Evolutionary conservation across 2,329 filamentous ascomycete species (phyloP), one percentile per base, ranked within the genome.

Genomic region (Exophiala sp.): DNA sequence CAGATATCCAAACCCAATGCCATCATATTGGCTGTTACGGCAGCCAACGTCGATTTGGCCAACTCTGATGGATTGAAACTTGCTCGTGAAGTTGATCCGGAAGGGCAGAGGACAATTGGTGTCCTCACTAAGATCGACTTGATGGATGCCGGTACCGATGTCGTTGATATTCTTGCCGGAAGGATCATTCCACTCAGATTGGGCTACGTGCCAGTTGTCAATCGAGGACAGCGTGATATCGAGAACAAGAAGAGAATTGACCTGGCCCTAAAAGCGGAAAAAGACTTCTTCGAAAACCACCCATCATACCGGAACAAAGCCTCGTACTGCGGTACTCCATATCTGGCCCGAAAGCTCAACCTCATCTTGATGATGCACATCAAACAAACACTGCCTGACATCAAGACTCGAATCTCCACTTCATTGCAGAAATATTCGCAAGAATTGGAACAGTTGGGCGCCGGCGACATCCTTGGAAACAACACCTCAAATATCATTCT

Each of bases 291-390:
- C 71, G 94, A 99, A 67, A 92, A 92, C 72, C 94, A 99, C 82
- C 95, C 95, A 77, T 92, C 94, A 33, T 99, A 99, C 75, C 84
- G 91, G 57, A 99, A 97, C 76, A 99, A 99, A 84, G 91, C 90
- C 69, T 89, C 91, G 5, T 99, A 99, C 80, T 99, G 94, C 73
- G 94, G 94, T 71, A 99, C 94, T 2, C 94, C 94, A 3, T 99
- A 99, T 69, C 79, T 99, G 56, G 94, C 94, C 3, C 86, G 92
- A 64, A 99, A 99, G 76, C 83, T 99, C 57, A 99, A 99, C 75
- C 80, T 99, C 66, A 97, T 99, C 68, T 82, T 99, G 64, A 97
- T 99, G 92, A 99, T 99, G 94, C 94, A 99, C 78, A 99, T 99
- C 79, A 99, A 99, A 76, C 92, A 99, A 77, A 99, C 94, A 1